Evolutionary conservation across 371 early-diverging fungal genomes (phyloP), one percentile per base, ranked within the genome.

Genomic region (Gilbertella persicaria): DNA sequence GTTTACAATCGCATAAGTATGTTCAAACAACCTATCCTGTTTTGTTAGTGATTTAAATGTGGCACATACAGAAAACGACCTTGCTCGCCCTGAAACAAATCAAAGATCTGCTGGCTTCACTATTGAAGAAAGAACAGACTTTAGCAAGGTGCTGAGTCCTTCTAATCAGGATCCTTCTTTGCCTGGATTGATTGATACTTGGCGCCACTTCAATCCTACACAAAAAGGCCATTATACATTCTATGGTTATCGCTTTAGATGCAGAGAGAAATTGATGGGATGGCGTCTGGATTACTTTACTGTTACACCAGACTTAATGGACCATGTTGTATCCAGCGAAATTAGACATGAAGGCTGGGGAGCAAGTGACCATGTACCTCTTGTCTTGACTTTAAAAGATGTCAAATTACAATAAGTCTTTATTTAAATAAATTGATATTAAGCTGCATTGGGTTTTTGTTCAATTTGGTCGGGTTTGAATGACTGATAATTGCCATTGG

Each of bases 211-310:
- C 4, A 69, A 91, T 49, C 92, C 92, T 2, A 78, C 82, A 3
- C 81, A 77, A 17, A 66, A 62, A 14, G 84, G 85, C 1, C 79
- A 81, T 44, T 95, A 93, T 67, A 86, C 93, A 13, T 95, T 89
- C 64, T 95, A 80, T 60, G 84, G 88, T 3, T 95, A 87, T 56
- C 80, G 95, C 24, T 87, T 86, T 57, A 75, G 83, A 35, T 79
- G 85, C 46, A 79, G 94, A 12, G 67, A 67, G 21, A 95, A 94
- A 57, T 62, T 75, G 12, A 67, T 91, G 46, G 96, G 96, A 5
- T 96, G 96, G 96, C 73, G 95, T 25, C 61, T 94, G 61, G 94
- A 94, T 68, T 95, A 95, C 66, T 93, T 93, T 80, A 81, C 90
- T 8, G 82, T 86, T 8, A 85, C 87, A 14, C 75, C 80, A 50